phyloP scores from a whole-genome alignment of 805 yeast species.

The Middelhovenomyces tepae region DNA sequence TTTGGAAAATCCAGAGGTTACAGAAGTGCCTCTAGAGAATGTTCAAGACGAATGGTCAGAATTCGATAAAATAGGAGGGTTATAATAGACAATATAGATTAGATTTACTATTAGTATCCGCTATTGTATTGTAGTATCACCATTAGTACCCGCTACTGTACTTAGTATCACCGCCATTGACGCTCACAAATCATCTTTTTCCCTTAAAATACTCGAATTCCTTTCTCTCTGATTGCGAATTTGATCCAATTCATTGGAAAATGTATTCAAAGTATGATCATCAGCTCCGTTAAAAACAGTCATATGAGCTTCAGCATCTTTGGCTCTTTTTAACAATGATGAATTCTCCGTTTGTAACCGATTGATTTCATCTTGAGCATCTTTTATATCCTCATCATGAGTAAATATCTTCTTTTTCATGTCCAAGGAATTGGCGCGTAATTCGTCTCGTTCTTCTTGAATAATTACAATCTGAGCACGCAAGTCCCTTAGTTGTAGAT shows the following conservation, averaged over 20 bases:
- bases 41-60: conserved; percentile 7
- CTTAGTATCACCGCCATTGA: too few relatives aligned
- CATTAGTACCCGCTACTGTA: too few relatives aligned
- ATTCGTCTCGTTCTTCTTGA: conserved; percentile 75
- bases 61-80: conserved; percentile 8
- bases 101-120: too few relatives aligned
- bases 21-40: not conserved
- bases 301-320: too few relatives aligned
- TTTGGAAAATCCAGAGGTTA: not conserved
- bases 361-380: conserved; percentile 10
- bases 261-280: conserved; percentile 1
- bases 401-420: conserved; percentile 27
- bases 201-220: conserved; percentile 1
- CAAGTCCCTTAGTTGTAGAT: conserved; percentile 68
- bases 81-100: conserved; percentile 1
- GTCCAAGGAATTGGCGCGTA: conserved; percentile 28
- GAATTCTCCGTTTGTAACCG: conserved; percentile 4
- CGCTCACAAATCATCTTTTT: too few relatives aligned
- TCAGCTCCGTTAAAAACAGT: too few relatives aligned
- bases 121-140: too few relatives aligned
- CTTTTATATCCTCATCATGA: conserved; percentile 16
- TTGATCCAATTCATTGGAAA: conserved; percentile 2
- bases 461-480: conserved; percentile 77
- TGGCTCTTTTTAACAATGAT: not conserved
- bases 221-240: conserved; percentile 2